Evolutionary conservation across 768 basidiomycete genomes (phyloP), one percentile per base, ranked within the genome.

Genomic region (Russula olivacea): DNA sequence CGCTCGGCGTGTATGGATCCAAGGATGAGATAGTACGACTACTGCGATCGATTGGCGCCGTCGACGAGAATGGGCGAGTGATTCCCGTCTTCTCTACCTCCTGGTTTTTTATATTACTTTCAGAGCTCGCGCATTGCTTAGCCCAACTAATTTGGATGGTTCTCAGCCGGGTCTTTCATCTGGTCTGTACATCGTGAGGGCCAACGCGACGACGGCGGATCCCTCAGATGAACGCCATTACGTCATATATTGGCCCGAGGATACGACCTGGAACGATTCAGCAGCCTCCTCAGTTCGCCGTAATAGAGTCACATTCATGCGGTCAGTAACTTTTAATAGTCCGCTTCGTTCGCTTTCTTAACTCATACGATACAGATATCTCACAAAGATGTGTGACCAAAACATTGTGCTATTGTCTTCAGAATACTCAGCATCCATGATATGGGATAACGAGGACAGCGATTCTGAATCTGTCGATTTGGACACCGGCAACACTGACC

Each of bases 231-330:
- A 67, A 14, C 69, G 74, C 32, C 57, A 80, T 10, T 83, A 81
- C 58, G 76, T 83, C 12, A 68, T 86, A 8, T 85, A 82, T 61
- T 86, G 85, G 85, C 84, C 84, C 0, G 82, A 87, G 64, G 75
- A 80, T 25, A 76, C 72, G 1, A 85, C 84, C 0, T 86, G 85
- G 85, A 70, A 80, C 54, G 83, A 85, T 69, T 72, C 75, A 12
- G 78, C 81, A 0, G 49, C 72, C 11, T 73, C 77, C 1, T 72
- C 81, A 4, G 76, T 81, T 55, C 69, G 76, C 23, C 77, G 80
- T 11, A 86, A 85, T 71, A 76, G 85, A 6, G 74, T 80, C 4
- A 82, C 84, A 0, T 86, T 86, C 67, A 85, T 86, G 82, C 72
- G 85, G 85, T 82, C 70, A 43, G 72, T 6, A 10, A 38, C 14